phyloP scores from a whole-genome alignment of 225 moss, liverwort and hornwort species.

The Anthoceros angustus region DNA sequence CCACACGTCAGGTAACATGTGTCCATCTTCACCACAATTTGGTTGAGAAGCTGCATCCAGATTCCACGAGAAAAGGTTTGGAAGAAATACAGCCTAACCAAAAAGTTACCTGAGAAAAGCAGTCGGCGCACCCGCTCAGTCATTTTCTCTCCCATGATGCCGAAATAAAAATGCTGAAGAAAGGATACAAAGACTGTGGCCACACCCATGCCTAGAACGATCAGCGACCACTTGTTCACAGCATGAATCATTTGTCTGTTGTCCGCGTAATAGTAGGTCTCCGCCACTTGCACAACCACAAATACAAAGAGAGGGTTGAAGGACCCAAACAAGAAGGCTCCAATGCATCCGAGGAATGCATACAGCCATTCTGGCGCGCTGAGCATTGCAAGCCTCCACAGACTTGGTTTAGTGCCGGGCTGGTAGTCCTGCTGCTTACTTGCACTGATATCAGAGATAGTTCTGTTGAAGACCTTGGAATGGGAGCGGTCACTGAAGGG shows the following conservation, averaged over 20 bases:
- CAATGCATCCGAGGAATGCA: constrained; percentile 55
- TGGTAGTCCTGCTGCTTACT: constrained; percentile 24
- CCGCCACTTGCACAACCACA: constrained; percentile 44
- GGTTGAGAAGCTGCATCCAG: too few species aligned
- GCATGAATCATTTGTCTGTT: constrained; percentile 26
- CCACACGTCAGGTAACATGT: too few species aligned
- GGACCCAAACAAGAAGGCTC: constrained; percentile 60
- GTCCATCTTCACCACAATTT: too few species aligned
- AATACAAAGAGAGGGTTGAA: constrained; percentile 70
- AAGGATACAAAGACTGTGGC: constrained; percentile 55
- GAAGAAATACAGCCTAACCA: too few species aligned
- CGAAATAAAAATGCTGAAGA: constrained; percentile 75
- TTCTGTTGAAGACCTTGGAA: constrained; percentile 59
- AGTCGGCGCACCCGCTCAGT: constrained; percentile 67
- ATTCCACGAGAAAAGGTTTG: too few species aligned
- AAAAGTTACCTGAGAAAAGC: constrained; percentile 57
- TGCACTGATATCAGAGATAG: constrained; percentile 38
- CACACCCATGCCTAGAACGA: constrained; percentile 57
- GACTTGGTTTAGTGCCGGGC: constrained; percentile 23
- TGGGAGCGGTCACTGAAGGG: constrained; percentile 56
- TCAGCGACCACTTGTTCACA: constrained; percentile 51
- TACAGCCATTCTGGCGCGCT: constrained; percentile 81
- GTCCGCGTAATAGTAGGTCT: constrained; percentile 35
- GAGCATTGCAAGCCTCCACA: constrained; percentile 37
- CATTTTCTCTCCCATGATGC: constrained; percentile 89